Base-by-base conservation (phyloP, 2,329 filamentous ascomycete genomes). In the Beauveria sp. region DNA sequence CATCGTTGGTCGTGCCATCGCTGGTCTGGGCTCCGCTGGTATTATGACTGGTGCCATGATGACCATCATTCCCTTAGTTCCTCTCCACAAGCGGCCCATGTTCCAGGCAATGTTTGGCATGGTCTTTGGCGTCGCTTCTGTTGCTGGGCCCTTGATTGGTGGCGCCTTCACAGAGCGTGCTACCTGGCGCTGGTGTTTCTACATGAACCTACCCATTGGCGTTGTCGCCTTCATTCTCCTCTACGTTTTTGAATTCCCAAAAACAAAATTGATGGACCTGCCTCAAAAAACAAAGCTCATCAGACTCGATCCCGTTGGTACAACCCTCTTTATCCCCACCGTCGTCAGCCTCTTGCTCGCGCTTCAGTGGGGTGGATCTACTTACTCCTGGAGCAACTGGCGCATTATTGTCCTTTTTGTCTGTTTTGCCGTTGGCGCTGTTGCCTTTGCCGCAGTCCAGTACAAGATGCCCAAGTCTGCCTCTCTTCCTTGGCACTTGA, bases 301-400 rank as follows among this genome's bases (percentile, higher is more conserved):
- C 65, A 79, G 81, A 0, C 75, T 87, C 54, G 84, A 88, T 62
- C 83, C 83, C 0, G 68, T 86, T 1, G 85, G 86, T 28, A 86
- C 83, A 8, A 68, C 82, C 16, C 79, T 86, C 70, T 83, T 88
- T 65, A 71, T 88, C 18, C 84, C 85, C 0, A 79, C 79, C 38
- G 78, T 86, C 45, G 76, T 87, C 16, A 84, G 79, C 64, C 80
- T 88, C 43, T 72, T 88, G 3, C 74, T 89, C 5, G 85, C 85
- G 1, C 74, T 89, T 40, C 82, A 88, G 67, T 88, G 84, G 85
- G 84, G 83, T 57, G 84, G 84, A 3, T 77, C 77, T 2, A 76
- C 71, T 2, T 82, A 84, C 65, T 64, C 74, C 0, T 87, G 83
- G 84, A 73, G 69, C 45, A 77, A 74, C 65, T 80, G 79, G 73